Percentiles rank a stretch among this genome's conserved stretches.
phyloP scores from a whole-genome alignment of 352 stramenopile genomes.

The Globisporangium radiosum region DNA sequence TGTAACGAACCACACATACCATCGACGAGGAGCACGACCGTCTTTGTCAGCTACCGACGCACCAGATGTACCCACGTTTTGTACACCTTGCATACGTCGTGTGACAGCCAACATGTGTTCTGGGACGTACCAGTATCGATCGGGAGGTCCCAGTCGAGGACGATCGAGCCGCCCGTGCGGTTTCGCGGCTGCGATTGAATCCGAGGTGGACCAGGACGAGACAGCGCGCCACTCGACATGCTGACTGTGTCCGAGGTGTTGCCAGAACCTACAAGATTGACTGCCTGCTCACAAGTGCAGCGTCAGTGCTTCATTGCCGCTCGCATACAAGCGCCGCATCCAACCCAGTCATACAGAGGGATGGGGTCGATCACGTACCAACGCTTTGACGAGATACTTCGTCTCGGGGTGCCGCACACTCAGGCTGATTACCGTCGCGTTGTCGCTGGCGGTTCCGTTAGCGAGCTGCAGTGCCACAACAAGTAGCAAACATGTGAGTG shows the following conservation, averaged over 20 bases:
- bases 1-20: slow-evolving; percentile 1
- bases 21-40: not conserved
- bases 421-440: slow-evolving; percentile 20
- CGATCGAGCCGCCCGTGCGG: slow-evolving; percentile 32
- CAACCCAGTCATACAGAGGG: not conserved
- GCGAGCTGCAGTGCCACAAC: slow-evolving; percentile 2
- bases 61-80: no score
- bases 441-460: slow-evolving; percentile 1
- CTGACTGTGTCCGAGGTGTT: slow-evolving; percentile 21
- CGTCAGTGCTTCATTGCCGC: not conserved
- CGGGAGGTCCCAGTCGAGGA: slow-evolving; percentile 25
- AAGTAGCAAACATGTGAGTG: no score
- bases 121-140: slow-evolving; percentile 29
- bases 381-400: slow-evolving; percentile 26
- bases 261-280: slow-evolving; percentile 36
- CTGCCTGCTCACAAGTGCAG: slow-evolving; percentile 11
- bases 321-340: not conserved
- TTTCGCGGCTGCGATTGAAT: slow-evolving; percentile 11
- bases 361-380: slow-evolving; percentile 16
- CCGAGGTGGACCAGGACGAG: slow-evolving; percentile 33
- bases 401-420: slow-evolving; percentile 31
- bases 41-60: not conserved
- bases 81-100: no score
- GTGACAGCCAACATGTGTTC: not conserved
- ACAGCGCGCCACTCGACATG: slow-evolving; percentile 27